A percentile compares a stretch with the other conserved stretches of the same genome.
Evolutionary conservation across 768 basidiomycete species (phyloP).

Genomic region (Xerocomus brunneocitrinus): DNA sequence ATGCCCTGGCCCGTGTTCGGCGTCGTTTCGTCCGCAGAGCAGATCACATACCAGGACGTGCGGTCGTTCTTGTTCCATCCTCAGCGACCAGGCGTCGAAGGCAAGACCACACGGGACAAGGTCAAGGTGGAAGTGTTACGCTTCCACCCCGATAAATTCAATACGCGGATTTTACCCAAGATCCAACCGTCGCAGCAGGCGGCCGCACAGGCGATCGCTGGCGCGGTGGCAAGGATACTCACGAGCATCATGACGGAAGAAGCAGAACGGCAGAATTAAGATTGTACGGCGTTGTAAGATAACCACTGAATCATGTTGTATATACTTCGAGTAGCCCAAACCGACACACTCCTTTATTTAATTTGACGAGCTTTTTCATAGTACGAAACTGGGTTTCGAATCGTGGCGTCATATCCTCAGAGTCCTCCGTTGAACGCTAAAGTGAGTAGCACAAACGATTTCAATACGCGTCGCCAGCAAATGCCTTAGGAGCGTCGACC

Average conservation of each 20-base stretch:
- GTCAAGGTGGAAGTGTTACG: constrained; percentile 44
- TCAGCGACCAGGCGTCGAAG: constrained; percentile 24
- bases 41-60: constrained; percentile 36
- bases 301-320: not conserved
- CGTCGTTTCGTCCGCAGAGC: constrained; percentile 12
- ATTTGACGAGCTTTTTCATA: no score
- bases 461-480: no score
- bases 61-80: constrained; percentile 39
- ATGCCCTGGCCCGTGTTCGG: constrained; percentile 45
- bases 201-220: constrained; percentile 34
- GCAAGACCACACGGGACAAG: constrained; percentile 33
- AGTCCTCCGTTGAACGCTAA: no score
- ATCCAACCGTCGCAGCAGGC: constrained; percentile 30
- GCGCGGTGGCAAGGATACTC: constrained; percentile 38
- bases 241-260: constrained; percentile 31
- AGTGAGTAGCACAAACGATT: no score
- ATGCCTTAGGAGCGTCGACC: no score
- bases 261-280: not conserved
- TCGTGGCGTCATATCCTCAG: no score
- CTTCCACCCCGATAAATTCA: constrained; percentile 57
- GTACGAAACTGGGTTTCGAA: no score
- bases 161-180: constrained; percentile 32
- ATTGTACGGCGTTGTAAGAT: no score
- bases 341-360: no score
- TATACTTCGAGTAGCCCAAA: no score